phyloP scores from a whole-genome alignment of 148 eudicot genomes.

The Oxyria digyna region DNA sequence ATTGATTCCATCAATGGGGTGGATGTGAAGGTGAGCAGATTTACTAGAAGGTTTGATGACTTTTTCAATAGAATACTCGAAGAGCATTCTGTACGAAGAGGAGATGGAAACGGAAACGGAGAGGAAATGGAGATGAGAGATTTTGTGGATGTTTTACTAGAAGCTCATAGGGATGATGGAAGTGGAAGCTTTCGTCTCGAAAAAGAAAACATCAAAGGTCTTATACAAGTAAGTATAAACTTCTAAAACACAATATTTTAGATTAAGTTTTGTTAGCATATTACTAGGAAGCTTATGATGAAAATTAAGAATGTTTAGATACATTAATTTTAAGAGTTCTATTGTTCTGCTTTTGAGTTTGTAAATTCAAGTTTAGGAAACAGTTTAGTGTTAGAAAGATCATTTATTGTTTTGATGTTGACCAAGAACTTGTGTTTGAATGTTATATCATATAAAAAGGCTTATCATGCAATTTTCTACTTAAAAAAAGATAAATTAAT shows the following conservation, averaged over 20 bases:
- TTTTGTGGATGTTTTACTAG: slow-evolving; percentile 28
- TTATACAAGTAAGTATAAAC: slow-evolving; percentile 17
- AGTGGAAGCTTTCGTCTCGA: slow-evolving; percentile 12
- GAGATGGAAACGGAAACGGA: background rate
- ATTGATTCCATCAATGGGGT: slow-evolving; percentile 18
- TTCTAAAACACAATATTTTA: background rate
- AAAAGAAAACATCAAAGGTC: slow-evolving; percentile 26
- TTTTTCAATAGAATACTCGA: slow-evolving; percentile 20
- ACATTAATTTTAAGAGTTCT: too few relatives aligned
- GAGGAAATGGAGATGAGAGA: slow-evolving; percentile 12
- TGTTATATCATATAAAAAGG: too few relatives aligned
- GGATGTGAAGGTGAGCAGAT: slow-evolving; percentile 11
- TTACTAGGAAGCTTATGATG: too few relatives aligned
- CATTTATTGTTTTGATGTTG: too few relatives aligned
- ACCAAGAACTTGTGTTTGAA: too few relatives aligned
- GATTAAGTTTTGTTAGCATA: too few relatives aligned
- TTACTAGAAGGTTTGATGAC: slow-evolving; percentile 17
- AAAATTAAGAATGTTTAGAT: too few relatives aligned
- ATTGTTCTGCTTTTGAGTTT: too few relatives aligned
- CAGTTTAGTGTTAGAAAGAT: too few relatives aligned
- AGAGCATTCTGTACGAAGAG: slow-evolving; percentile 13
- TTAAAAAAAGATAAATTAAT: too few relatives aligned
- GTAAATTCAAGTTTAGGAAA: too few relatives aligned
- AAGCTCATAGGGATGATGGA: slow-evolving; percentile 16
- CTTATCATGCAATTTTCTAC: too few relatives aligned